Percentiles rank a stretch among this genome's conserved stretches.
Conservation (phyloP, 2,329 filamentous ascomycete genomes). For the Zymoseptoria tritici region DNA sequence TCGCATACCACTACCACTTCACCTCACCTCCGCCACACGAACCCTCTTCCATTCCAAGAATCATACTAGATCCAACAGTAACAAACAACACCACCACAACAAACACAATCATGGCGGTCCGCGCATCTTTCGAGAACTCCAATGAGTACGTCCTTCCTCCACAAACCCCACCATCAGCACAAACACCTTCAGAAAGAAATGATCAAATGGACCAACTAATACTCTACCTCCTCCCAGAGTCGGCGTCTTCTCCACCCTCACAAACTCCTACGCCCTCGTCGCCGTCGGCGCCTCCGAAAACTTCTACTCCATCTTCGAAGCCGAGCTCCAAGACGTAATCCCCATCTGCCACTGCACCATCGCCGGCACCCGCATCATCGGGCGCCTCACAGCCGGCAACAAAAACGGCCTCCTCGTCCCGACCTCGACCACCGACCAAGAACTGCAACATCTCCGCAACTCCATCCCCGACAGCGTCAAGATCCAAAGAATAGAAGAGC, state of each 20-base stretch:
- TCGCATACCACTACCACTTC: background rate
- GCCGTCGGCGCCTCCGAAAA: conserved; percentile 94
- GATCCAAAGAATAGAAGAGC: conserved; percentile 96
- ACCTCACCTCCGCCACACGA: background rate
- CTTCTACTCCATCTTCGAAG: conserved; percentile 98
- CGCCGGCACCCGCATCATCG: conserved; percentile 91
- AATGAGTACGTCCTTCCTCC: conserved; percentile 61
- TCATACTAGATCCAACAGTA: background rate
- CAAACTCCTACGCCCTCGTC: conserved; percentile 93
- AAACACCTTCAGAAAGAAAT: conserved; percentile 13
- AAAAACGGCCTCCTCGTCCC: conserved; percentile 93
- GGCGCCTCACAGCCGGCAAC: conserved; percentile 91
- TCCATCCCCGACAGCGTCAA: conserved; percentile 84
- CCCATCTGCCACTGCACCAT: conserved; percentile 96
- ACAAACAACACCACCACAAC: conserved; percentile 6
- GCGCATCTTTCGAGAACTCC: conserved; percentile 73
- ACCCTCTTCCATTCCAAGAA: background rate
- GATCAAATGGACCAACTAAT: conserved; percentile 4
- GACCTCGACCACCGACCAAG: conserved; percentile 93
- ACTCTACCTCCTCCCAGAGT: conserved; percentile 52
- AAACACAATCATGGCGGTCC: conserved; percentile 43
- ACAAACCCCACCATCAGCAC: conserved; percentile 19
- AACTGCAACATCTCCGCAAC: conserved; percentile 94
- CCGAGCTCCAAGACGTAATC: conserved; percentile 93
- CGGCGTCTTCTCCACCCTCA: conserved; percentile 92